phyloP scores from a whole-genome alignment of 768 basidiomycete species.

The Suillus fuscotomentosus region DNA sequence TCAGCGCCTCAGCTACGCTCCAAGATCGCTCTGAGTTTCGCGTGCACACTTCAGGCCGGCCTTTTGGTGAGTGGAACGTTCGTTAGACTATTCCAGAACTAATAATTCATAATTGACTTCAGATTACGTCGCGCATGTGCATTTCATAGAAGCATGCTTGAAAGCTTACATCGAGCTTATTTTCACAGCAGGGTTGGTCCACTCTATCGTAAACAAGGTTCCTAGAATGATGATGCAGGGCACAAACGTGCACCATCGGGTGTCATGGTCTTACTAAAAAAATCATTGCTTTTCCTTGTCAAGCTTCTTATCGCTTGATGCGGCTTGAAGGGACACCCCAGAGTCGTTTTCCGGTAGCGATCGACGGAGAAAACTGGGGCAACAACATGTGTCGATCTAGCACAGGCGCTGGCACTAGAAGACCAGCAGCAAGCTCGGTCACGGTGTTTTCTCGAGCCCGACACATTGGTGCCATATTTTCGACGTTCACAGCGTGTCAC shows the following conservation, averaged over 20 bases:
- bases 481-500: neutral
- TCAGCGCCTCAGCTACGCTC: neutral
- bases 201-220: neutral
- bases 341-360: neutral
- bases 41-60: neutral
- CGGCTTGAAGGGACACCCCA: neutral
- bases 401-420: neutral
- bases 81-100: neutral
- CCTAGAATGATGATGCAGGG: slow-evolving; percentile 1
- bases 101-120: neutral
- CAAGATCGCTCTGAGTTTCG: neutral
- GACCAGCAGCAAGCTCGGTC: neutral
- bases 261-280: neutral
- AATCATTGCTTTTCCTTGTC: neutral
- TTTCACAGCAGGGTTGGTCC: slow-evolving; percentile 3
- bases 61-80: neutral
- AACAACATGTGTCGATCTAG: neutral
- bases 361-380: neutral
- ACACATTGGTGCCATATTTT: neutral
- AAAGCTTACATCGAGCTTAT: neutral
- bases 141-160: neutral
- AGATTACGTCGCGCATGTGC: neutral
- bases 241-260: neutral
- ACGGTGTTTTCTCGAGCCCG: neutral
- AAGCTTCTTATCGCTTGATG: neutral